These are phyloP conservation scores for Solanum hybrid DNA, from an alignment of 305 asterid genomes.

Conservation along the genomic window DNA sequence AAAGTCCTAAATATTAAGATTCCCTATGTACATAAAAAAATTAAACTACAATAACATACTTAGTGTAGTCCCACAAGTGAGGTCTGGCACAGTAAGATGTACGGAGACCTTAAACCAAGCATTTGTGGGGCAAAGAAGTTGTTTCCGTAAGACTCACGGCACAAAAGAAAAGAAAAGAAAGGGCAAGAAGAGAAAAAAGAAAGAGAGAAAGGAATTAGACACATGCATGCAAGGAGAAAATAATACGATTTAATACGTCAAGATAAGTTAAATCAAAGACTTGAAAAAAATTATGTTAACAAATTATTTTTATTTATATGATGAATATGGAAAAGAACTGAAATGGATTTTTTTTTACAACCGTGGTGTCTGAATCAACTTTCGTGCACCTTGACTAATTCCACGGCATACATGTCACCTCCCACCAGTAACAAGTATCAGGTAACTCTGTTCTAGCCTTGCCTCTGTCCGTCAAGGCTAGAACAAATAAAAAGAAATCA, in stretches of 20 bases:
- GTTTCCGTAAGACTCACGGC: not conserved
- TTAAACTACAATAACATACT: not conserved
- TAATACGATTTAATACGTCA: not conserved
- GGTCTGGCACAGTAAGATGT: not conserved
- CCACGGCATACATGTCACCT: not conserved
- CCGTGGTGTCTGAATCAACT: not conserved
- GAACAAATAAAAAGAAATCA: not conserved
- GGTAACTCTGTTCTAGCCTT: not conserved
- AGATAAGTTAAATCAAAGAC: not conserved
- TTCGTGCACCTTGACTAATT: not conserved
- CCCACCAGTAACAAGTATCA: not conserved
- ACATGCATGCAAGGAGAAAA: not conserved
- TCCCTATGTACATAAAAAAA: not conserved
- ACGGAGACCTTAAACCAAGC: not conserved
- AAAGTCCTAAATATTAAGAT: not conserved
- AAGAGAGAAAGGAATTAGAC: not conserved
- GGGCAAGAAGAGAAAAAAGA: not conserved
- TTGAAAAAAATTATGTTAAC: not conserved
- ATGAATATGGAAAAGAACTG: not conserved
- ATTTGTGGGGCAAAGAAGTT: not conserved
- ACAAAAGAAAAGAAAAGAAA: not conserved
- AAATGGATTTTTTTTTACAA: not conserved
- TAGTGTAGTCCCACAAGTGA: not conserved
- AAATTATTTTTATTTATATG: not conserved
- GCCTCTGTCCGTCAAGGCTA: not conserved